Evolutionary conservation across 306 rosid species (phyloP), one percentile per base, ranked within the genome.

Genomic region (Trifolium fragiferum): DNA sequence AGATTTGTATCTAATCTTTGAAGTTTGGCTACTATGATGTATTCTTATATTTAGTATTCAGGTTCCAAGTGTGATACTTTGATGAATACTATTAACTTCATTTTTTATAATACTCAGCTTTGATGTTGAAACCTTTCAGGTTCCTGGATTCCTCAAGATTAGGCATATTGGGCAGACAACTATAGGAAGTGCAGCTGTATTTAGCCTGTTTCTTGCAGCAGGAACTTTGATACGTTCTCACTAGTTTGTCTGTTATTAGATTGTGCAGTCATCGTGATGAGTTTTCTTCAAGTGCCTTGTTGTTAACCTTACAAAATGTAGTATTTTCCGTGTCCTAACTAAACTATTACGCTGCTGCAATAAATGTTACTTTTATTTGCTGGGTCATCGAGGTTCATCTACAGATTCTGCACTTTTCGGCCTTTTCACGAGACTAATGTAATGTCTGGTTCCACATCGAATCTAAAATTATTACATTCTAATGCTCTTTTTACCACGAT

Each of bases 111-210:
- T 38, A 14, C 75, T 64, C 8, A 66, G 40, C 25, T 72, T 72
- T 80, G 62, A 73, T 73, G 68, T 80, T 73, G 55, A 80, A 83
- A 84, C 37, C 38, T 61, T 68, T 62, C 84, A 84, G 87, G 84
- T 84, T 68, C 87, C 84, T 0, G 87, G 87, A 46, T 3, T 73
- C 66, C 84, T 80, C 68, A 84, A 84, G 82, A 80, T 84, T 46
- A 80, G 87, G 73, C 87, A 84, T 69, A 84, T 84, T 62, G 84
- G 87, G 32, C 84, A 80, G 63, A 73, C 87, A 40, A 84, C 84
- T 46, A 43, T 84, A 15, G 84, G 87, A 77, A 84, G 82, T 63
- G 87, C 84, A 47, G 87, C 84, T 62, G 80, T 80, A 68, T 84
- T 84, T 73, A 81, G 87, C 66, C 65, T 84, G 78, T 84, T 84